Evolutionary conservation across 2,329 filamentous ascomycete species (phyloP).

Genomic region (Fusarium sp.): DNA sequence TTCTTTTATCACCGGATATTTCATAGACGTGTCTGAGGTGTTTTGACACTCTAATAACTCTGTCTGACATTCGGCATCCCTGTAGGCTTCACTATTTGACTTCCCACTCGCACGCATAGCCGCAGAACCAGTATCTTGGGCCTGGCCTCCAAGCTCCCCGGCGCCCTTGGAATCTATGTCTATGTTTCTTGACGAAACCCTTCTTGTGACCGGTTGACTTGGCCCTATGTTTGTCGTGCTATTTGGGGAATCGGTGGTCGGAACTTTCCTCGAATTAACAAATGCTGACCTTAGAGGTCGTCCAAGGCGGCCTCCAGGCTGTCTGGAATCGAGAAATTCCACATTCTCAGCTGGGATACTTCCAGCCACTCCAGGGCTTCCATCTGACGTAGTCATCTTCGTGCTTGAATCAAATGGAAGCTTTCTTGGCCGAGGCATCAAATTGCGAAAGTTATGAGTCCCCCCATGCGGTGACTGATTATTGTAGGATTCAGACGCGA

Average conservation of each 20-base stretch:
- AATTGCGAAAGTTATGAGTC: conserved; percentile 43
- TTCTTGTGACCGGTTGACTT: not conserved
- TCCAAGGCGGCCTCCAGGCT: no score
- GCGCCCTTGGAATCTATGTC: not conserved
- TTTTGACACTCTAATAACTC: not conserved
- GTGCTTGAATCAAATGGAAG: conserved; percentile 46
- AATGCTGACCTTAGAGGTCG: not conserved
- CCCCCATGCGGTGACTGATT: not conserved
- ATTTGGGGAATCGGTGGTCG: not conserved
- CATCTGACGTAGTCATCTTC: not conserved
- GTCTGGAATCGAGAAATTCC: not conserved
- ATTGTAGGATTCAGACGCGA: not conserved
- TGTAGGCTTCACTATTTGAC: conserved; percentile 1
- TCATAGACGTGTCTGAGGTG: no score
- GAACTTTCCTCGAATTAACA: not conserved
- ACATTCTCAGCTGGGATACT: not conserved
- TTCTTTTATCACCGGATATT: not conserved
- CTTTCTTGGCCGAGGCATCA: conserved; percentile 51
- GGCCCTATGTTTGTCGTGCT: not conserved
- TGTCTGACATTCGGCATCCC: conserved; percentile 35
- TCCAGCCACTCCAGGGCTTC: not conserved
- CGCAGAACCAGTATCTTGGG: not conserved
- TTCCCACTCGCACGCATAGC: not conserved
- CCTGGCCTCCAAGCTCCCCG: no score
- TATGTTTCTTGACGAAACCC: not conserved